Conservation (phyloP, 768 basidiomycete genomes). For the Panellus pusillus region DNA sequence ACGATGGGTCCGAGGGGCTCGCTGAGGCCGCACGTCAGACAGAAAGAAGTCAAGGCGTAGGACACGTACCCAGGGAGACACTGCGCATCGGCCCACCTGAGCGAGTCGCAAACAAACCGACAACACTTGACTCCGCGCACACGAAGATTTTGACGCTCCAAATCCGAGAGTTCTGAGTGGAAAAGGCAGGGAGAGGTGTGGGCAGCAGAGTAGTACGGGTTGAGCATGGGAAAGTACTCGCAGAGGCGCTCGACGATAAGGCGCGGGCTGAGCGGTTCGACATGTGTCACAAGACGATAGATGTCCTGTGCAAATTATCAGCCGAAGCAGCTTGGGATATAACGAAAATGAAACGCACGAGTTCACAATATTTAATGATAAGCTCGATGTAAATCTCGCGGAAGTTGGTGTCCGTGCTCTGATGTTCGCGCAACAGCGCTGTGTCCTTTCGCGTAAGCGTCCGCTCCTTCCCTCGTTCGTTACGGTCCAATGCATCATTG, state of each 20-base stretch:
- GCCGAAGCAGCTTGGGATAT: neutral
- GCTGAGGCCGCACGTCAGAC: neutral
- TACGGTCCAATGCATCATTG: slow-evolving; percentile 3
- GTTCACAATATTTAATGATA: neutral
- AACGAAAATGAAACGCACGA: slow-evolving; percentile 1
- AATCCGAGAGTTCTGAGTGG: slow-evolving; percentile 5
- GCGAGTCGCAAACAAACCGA: slow-evolving; percentile 4
- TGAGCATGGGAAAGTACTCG: slow-evolving; percentile 18
- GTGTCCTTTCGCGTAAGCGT: neutral
- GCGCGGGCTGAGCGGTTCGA: slow-evolving; percentile 8
- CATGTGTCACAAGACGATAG: slow-evolving; percentile 11
- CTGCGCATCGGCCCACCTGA: neutral
- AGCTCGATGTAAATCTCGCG: slow-evolving; percentile 10
- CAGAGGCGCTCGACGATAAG: slow-evolving; percentile 7
- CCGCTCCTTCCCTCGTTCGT: neutral
- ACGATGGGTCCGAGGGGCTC: slow-evolving; percentile 1
- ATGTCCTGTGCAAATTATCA: slow-evolving; percentile 8
- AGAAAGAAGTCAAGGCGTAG: neutral
- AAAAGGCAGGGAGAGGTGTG: slow-evolving; percentile 7
- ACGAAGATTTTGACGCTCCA: neutral
- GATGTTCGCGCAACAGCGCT: neutral
- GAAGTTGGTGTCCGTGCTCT: neutral
- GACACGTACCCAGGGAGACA: neutral
- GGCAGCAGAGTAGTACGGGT: neutral
- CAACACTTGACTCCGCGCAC: slow-evolving; percentile 5